Conservation (phyloP, 2,329 filamentous ascomycete species). For the Zymoseptoria passerinii region DNA sequence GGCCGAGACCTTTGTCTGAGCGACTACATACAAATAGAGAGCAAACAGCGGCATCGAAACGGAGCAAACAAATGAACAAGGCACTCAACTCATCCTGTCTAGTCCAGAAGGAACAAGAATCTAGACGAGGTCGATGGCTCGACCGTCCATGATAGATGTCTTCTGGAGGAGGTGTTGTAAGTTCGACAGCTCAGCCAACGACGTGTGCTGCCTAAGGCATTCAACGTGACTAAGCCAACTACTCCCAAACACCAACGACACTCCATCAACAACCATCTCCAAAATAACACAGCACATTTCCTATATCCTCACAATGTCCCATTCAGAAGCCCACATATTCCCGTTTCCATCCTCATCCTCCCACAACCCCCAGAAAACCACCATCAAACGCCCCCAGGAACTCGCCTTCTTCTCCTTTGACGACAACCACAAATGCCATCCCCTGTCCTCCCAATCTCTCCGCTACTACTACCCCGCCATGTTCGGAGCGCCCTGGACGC, state of each 20-base stretch:
- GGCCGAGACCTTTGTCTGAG: too few species aligned
- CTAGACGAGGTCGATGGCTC: too few species aligned
- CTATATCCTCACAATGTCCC: neutral
- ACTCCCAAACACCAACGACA: neutral
- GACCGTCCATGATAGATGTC: too few species aligned
- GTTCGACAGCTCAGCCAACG: too few species aligned
- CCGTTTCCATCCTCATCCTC: neutral
- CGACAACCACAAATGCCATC: constrained; percentile 65
- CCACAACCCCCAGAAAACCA: constrained; percentile 37
- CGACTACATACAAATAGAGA: too few species aligned
- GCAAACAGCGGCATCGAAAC: too few species aligned
- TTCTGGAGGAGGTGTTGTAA: too few species aligned
- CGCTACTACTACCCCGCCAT: constrained; percentile 47
- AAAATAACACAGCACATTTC: neutral
- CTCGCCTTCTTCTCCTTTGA: constrained; percentile 93
- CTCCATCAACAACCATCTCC: neutral
- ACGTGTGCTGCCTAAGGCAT: neutral
- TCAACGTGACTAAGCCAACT: neutral
- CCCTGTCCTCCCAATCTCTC: constrained; percentile 65
- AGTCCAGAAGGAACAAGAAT: too few species aligned
- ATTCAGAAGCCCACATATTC: neutral
- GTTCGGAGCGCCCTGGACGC: constrained; percentile 20
- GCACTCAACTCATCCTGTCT: too few species aligned
- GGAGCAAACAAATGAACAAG: too few species aligned
- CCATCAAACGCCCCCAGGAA: constrained; percentile 73